Conservation (phyloP, 192 early-diverging fungal species). For the Coemansia sp. region DNA sequence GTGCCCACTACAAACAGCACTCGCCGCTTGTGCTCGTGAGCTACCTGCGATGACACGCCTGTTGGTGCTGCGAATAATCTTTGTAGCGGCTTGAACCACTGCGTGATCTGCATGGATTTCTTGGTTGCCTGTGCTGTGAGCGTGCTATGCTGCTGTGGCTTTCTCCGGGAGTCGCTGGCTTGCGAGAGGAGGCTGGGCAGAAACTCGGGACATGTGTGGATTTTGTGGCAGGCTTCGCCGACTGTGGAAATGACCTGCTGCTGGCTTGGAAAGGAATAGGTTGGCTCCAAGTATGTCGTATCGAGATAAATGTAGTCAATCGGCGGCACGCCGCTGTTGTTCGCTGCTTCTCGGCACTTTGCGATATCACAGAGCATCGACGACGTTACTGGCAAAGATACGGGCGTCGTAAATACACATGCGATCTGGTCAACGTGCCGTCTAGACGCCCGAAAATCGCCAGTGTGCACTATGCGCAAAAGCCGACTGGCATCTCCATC, state of each 20-base stretch:
- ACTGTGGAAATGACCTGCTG: conserved; percentile 65
- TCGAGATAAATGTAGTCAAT: conserved; percentile 87
- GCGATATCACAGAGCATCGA: background rate
- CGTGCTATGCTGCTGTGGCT: background rate
- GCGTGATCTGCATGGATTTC: conserved; percentile 17
- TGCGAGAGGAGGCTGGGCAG: conserved; percentile 14
- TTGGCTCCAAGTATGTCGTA: conserved; percentile 86
- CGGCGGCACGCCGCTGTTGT: conserved; percentile 9
- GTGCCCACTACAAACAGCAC: conserved; percentile 80
- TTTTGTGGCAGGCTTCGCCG: conserved; percentile 30
- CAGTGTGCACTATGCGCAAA: conserved; percentile 69
- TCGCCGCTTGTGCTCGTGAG: conserved; percentile 3
- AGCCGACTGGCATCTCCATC: background rate
- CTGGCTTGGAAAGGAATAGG: conserved; percentile 85
- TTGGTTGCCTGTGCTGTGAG: background rate
- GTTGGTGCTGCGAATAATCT: too few relatives aligned
- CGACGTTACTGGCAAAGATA: conserved; percentile 12
- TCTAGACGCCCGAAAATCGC: conserved; percentile 81
- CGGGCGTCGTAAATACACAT: conserved; percentile 50
- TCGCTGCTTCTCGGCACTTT: background rate
- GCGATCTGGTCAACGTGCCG: conserved; percentile 64
- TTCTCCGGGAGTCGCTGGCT: conserved; percentile 4
- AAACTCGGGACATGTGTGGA: conserved; percentile 15
- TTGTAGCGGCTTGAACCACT: conserved; percentile 32
- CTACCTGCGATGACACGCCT: background rate